Percentiles rank a stretch among this genome's conserved stretches.
Conservation (phyloP, 2,329 filamentous ascomycete species). For the Dothideomycetes sp. region DNA sequence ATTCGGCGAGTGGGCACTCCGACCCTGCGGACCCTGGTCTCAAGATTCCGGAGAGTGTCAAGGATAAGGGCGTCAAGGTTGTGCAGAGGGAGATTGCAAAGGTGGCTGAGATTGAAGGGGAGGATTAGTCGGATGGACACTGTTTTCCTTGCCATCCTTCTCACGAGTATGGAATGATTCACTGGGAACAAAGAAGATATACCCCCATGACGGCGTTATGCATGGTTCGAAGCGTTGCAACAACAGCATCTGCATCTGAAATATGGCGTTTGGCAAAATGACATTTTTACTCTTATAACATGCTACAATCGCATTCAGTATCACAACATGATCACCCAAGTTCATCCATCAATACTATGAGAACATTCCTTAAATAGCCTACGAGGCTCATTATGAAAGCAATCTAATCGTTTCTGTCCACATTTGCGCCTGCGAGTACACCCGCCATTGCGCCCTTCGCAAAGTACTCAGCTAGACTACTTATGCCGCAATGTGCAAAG, state of each 20-base stretch:
- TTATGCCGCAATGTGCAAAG: not conserved
- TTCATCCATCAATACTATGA: no score
- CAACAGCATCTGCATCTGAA: no score
- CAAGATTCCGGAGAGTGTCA: slow-evolving; percentile 26
- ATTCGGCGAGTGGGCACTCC: slow-evolving; percentile 14
- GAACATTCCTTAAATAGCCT: no score
- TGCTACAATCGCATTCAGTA: no score
- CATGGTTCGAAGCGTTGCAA: no score
- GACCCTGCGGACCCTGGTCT: slow-evolving; percentile 15
- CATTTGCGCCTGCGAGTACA: not conserved
- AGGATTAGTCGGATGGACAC: not conserved
- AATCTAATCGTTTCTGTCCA: not conserved
- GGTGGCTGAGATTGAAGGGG: slow-evolving; percentile 8
- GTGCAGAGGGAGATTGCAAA: slow-evolving; percentile 35
- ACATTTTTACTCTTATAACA: no score
- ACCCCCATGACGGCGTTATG: no score
- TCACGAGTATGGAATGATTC: no score
- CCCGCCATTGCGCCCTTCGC: not conserved
- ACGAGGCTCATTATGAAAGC: not conserved
- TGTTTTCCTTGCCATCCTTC: not conserved
- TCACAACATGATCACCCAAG: no score
- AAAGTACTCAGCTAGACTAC: not conserved
- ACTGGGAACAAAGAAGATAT: no score
- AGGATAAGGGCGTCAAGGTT: slow-evolving; percentile 40
- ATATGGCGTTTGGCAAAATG: no score